These are phyloP conservation scores for Talinum fruticosum DNA, from an alignment of 148 eudicot species.

Conservation along the genomic window DNA sequence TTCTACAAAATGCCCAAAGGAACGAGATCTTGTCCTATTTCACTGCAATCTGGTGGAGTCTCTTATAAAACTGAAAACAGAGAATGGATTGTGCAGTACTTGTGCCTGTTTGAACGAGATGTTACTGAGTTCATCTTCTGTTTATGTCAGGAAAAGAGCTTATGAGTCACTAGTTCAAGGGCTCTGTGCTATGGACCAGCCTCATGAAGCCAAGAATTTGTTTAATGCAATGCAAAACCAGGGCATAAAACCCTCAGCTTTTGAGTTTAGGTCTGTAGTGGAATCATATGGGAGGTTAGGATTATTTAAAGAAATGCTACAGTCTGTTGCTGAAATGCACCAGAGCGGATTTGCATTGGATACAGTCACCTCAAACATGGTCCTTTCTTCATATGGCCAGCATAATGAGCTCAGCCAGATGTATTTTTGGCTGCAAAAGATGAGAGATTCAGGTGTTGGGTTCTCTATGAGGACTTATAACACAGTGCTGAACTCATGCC, in stretches of 20 bases:
- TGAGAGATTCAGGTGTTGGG: slow-evolving; percentile 35
- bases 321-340: slow-evolving; percentile 52
- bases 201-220: slow-evolving; percentile 56
- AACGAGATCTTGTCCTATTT: slow-evolving; percentile 57
- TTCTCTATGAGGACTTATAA: slow-evolving; percentile 71
- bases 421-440: slow-evolving; percentile 58
- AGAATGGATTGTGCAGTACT: slow-evolving; percentile 37
- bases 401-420: slow-evolving; percentile 47
- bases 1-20: slow-evolving; percentile 33
- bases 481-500: slow-evolving; percentile 70
- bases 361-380: slow-evolving; percentile 74
- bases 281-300: slow-evolving; percentile 75
- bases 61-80: slow-evolving; percentile 48
- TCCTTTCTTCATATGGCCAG: slow-evolving; percentile 66
- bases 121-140: slow-evolving; percentile 36
- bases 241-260: slow-evolving; percentile 53
- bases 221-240: slow-evolving; percentile 44
- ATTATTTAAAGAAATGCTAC: slow-evolving; percentile 61
- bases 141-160: slow-evolving; percentile 31
- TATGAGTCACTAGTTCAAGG: slow-evolving; percentile 56
- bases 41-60: slow-evolving; percentile 55
- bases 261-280: slow-evolving; percentile 59
- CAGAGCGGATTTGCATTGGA: slow-evolving; percentile 49
- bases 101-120: slow-evolving; percentile 35
- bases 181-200: slow-evolving; percentile 53